Evolutionary conservation across 805 yeast genomes (phyloP), one percentile per base, ranked within the genome.

Genomic region (Sporopachydermia lactativora): DNA sequence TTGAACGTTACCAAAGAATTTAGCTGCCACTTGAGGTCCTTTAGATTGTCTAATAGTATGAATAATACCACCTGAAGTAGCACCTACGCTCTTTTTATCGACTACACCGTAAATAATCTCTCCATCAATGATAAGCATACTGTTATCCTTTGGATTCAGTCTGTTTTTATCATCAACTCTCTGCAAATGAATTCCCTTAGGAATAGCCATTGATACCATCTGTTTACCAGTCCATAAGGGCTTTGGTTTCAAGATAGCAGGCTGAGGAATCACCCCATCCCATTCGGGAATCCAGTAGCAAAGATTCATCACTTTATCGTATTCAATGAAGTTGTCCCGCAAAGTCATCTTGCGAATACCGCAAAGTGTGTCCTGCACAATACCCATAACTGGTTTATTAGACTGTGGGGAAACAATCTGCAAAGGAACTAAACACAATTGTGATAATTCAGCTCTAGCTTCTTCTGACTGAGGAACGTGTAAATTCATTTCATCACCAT

Each of bases 401-500:
- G 96, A 84, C 64, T 92, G 99, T 8, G 99, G 96, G 14, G 96
- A 86, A 34, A 92, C 95, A 70, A 92, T 92, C 62, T 92, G 98
- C 43, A 88, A 69, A 5, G 98, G 98, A 41, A 92, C 99, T 3
- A 96, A 95, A 65, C 96, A 86, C 52, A 92, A 74, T 59, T 89
- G 92, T 19, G 89, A 80, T 48, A 92, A 68, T 62, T 92, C 99
- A 1, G 98, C 96, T 57, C 97, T 75, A 0, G 98, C 88, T 61
- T 92, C 99, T 48, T 88, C 95, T 5, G 96, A 82, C 60, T 92
- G 99, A 3, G 99, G 98, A 50, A 89, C 98, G 57, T 92, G 99
- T 66, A 92, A 80, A 64, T 92, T 92, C 99, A 92, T 92, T 66
- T 92, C 99, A 64, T 92, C 99, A 71, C 99, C 99, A 68, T 92